Evolutionary conservation across 306 rosid genomes (phyloP), one percentile per base, ranked within the genome.

Genomic region (Gastrolobium bilobum): DNA sequence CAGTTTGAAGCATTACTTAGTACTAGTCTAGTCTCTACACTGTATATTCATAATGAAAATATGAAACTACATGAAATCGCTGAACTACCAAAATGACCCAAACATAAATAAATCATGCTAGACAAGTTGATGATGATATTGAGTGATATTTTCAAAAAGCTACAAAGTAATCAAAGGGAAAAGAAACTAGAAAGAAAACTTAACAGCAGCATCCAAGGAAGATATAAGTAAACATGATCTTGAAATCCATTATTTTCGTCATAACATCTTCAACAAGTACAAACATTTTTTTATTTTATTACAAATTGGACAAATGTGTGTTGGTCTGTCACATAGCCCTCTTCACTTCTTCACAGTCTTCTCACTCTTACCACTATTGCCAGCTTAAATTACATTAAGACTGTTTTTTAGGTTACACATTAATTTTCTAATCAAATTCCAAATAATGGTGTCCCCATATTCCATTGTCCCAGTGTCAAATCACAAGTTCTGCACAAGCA

Each of bases 401-500:
- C 73, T 26, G 29, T 59, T 35, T 7, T 68, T 74, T 79, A 69
- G 74, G 43, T 79, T 75, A 48, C 46, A 42, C 53, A 34, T 43
- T 6, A 39, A 56, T 72, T 54, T 58, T 51, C 67, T 62, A 75
- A 34, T 61, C 74, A 34, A 59, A 59, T 79, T 13, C 78, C 78
- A 79, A 43, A 67, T 38, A 43, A 67, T 38, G 5, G 73, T 78
- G 50, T 67, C 79, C 64, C 52, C 57, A 40, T 48, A 10, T 46
- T 11, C 70, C 82, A 71, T 20, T 77, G 8, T 11, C 74, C 67
- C 77, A 77, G 9, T 60, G 52, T 68, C 81, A 79, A 75, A 68
- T 70, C 84, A 79, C 79, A 75, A 79, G 47, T 61, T 61, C 81
- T 52, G 82, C 82, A 69, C n/a, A 57, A 53, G 26, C 1, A 54